phyloP scores from a whole-genome alignment of 345 rosid genomes.

The Eutrema japonicum region DNA sequence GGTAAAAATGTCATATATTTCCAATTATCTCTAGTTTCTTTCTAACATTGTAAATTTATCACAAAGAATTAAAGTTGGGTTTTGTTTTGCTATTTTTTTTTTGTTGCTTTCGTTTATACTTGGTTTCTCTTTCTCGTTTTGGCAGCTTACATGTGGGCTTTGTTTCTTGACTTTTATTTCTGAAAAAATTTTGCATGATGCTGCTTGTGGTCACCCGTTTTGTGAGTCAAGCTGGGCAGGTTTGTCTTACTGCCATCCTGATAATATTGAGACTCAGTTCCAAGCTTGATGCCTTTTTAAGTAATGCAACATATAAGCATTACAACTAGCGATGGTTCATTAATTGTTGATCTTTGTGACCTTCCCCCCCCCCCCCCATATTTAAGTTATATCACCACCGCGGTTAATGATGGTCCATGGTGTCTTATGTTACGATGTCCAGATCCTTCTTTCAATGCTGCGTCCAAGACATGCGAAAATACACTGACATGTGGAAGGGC shows the following conservation, averaged over 20 bases:
- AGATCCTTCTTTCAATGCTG: constrained; percentile 63
- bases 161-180: constrained; percentile 62
- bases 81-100: neutral
- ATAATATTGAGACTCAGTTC: constrained; percentile 1
- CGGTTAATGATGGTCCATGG: constrained; percentile 81
- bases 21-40: neutral
- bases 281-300: neutral
- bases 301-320: neutral
- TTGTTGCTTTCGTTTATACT: neutral
- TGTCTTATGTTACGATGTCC: constrained; percentile 81
- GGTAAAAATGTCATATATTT: too few relatives aligned
- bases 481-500: constrained; percentile 64
- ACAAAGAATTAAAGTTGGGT: neutral
- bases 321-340: neutral
- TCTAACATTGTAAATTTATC: neutral
- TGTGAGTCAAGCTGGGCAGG: constrained; percentile 81
- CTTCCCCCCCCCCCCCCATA: neutral
- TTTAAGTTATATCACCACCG: constrained; percentile 67
- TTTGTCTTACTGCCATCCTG: constrained; percentile 31
- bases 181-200: constrained; percentile 51
- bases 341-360: constrained; percentile 20
- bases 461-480: constrained; percentile 36
- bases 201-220: constrained; percentile 87
- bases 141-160: constrained; percentile 74
- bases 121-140: constrained; percentile 18